Percentiles rank a stretch among this genome's conserved stretches.
Evolutionary conservation across 495 filamentous ascomycete genomes (phyloP).

Genomic region (Penicillium goetzii): DNA sequence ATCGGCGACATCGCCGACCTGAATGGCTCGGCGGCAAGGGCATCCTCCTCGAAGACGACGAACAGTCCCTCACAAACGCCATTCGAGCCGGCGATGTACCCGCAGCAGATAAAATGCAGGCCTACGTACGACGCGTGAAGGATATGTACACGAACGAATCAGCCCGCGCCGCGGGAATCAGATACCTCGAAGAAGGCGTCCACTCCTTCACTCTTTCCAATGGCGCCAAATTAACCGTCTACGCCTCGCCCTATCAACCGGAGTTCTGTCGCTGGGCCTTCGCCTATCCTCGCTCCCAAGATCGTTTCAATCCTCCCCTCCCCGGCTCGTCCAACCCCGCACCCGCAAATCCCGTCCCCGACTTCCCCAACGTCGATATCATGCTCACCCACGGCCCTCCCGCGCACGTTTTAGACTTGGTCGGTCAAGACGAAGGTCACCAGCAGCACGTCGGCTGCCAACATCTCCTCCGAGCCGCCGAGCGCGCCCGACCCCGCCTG

Average conservation of each 20-base stretch:
- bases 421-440: slow-evolving; percentile 24
- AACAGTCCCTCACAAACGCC: slow-evolving; percentile 9
- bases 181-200: slow-evolving; percentile 69
- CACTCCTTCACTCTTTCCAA: slow-evolving; percentile 58
- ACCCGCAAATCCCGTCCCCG: slow-evolving; percentile 52
- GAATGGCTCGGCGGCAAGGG: slow-evolving; percentile 20
- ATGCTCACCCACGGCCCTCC: slow-evolving; percentile 79
- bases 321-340: slow-evolving; percentile 16
- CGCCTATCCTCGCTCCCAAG: slow-evolving; percentile 55
- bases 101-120: slow-evolving; percentile 11
- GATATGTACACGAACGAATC: slow-evolving; percentile 52
- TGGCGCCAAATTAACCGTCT: slow-evolving; percentile 64
- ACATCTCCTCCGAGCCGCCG: slow-evolving; percentile 48
- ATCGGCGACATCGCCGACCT: slow-evolving; percentile 37
- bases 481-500: slow-evolving; percentile 49
- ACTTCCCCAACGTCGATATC: slow-evolving; percentile 59
- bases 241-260: slow-evolving; percentile 71
- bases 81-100: slow-evolving; percentile 11
- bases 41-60: slow-evolving; percentile 20
- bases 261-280: slow-evolving; percentile 65
- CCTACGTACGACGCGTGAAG: slow-evolving; percentile 36
- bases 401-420: slow-evolving; percentile 57
- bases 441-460: slow-evolving; percentile 50
- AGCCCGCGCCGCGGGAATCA: slow-evolving; percentile 56
- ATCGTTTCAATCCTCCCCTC: slow-evolving; percentile 55